phyloP scores from a whole-genome alignment of 768 basidiomycete genomes.

The Mycena rebaudengoi region DNA sequence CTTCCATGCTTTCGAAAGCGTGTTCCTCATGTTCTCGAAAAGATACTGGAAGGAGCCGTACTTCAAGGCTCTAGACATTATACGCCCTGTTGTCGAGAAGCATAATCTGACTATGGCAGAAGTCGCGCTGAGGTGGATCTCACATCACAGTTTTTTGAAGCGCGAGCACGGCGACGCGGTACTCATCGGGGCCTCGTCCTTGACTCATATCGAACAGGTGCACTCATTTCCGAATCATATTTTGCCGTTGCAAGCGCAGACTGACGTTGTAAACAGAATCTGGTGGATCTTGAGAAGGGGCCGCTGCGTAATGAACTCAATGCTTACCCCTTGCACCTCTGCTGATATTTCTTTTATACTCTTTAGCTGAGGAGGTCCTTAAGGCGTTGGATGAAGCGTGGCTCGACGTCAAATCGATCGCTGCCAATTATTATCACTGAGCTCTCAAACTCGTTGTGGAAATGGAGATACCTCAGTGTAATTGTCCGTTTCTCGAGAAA shows the following conservation, averaged over 20 bases:
- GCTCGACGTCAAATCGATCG: constrained; percentile 48
- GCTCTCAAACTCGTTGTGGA: too few species aligned
- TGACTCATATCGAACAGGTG: constrained; percentile 64
- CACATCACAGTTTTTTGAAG: constrained; percentile 61
- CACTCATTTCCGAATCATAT: neutral
- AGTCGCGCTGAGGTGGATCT: constrained; percentile 66
- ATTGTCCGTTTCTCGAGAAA: too few species aligned
- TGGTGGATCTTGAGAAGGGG: constrained; percentile 64
- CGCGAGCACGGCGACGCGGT: constrained; percentile 59
- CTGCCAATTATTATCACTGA: constrained; percentile 45
- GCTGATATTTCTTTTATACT: neutral
- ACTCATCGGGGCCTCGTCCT: constrained; percentile 67
- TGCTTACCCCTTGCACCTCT: neutral
- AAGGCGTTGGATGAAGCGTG: constrained; percentile 61
- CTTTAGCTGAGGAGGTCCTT: constrained; percentile 57
- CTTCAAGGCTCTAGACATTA: constrained; percentile 56
- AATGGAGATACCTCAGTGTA: too few species aligned
- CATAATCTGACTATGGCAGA: constrained; percentile 59
- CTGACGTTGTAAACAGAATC: constrained; percentile 42
- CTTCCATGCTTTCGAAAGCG: constrained; percentile 20
- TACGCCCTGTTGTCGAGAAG: constrained; percentile 53
- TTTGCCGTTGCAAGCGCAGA: neutral
- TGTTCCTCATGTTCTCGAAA: neutral
- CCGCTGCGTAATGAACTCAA: constrained; percentile 52
- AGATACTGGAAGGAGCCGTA: constrained; percentile 64